These are phyloP conservation scores for Candida pseudocylindracea DNA, from an alignment of 1,139 yeast genomes.

Conservation along the genomic window DNA sequence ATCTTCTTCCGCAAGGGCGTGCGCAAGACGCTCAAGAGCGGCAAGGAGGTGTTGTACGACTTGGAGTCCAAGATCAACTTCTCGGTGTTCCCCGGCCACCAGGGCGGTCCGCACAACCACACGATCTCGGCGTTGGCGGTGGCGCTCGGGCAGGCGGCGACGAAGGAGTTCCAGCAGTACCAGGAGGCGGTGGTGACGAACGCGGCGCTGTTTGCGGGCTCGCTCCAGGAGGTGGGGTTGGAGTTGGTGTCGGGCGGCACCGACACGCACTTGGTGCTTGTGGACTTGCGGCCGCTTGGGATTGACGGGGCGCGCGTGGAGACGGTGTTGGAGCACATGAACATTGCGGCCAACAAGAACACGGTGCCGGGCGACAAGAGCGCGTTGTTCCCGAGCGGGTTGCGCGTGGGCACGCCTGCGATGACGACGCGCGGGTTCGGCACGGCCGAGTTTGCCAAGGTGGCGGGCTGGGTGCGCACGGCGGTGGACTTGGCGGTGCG, in stretches of 20 bases:
- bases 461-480: constrained; percentile 42
- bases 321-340: constrained; percentile 81
- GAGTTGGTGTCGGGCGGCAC: constrained; percentile 84
- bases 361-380: constrained; percentile 97
- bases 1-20: constrained; percentile 96
- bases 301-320: constrained; percentile 98
- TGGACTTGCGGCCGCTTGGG: constrained; percentile 71
- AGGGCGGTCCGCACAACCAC: constrained; percentile 99
- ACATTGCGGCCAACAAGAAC: constrained; percentile 92
- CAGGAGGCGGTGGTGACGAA: constrained; percentile 77
- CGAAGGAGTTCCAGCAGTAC: constrained; percentile 82
- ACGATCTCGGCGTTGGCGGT: constrained; percentile 94
- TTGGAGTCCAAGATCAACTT: constrained; percentile 90
- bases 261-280: constrained; percentile 89
- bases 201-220: constrained; percentile 65
- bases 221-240: constrained; percentile 51
- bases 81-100: constrained; percentile 98
- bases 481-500: background rate
- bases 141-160: constrained; percentile 83
- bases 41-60: constrained; percentile 73
- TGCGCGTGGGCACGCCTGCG: constrained; percentile 97
- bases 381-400: constrained; percentile 95
- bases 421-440: constrained; percentile 96
- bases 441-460: constrained; percentile 64
- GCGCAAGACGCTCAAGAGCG: constrained; percentile 76